These are phyloP conservation scores for Mrakia blollopis DNA, from an alignment of 768 basidiomycete genomes.

Conservation along the genomic window DNA sequence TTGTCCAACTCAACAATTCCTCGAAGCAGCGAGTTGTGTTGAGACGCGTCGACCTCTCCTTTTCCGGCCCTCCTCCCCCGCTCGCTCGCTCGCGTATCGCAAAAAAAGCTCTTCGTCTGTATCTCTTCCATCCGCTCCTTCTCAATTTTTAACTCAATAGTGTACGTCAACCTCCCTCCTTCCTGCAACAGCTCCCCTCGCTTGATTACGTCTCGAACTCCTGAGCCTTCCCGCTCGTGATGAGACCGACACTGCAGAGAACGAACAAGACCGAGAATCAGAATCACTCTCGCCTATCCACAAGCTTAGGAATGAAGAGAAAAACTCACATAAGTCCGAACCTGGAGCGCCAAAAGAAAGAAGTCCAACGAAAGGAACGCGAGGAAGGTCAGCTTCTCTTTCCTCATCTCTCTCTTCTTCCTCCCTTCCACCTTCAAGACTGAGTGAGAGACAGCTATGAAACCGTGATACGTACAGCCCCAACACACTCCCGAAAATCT, in stretches of 20 bases:
- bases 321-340: conserved; percentile 3
- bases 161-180: too few relatives aligned
- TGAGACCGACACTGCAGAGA: conserved; percentile 3
- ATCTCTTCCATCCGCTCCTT: too few relatives aligned
- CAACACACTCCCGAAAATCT: conserved; percentile 60
- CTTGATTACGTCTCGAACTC: not conserved
- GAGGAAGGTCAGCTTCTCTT: conserved; percentile 73
- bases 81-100: too few relatives aligned
- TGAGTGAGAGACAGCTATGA: too few relatives aligned
- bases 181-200: too few relatives aligned
- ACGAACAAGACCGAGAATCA: not conserved
- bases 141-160: too few relatives aligned
- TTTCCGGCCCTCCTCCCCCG: too few relatives aligned
- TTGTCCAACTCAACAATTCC: too few relatives aligned
- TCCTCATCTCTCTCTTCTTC: not conserved
- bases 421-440: too few relatives aligned
- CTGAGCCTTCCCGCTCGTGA: conserved; percentile 7
- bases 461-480: conserved; percentile 95
- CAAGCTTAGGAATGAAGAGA: not conserved
- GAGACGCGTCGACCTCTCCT: too few relatives aligned
- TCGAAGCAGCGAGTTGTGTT: too few relatives aligned
- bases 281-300: not conserved
- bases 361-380: conserved; percentile 48
- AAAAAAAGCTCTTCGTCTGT: too few relatives aligned
- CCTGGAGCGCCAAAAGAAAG: not conserved